A percentile compares a stretch with the other conserved stretches of the same genome.
These are phyloP conservation scores for Ustilago cynodontis DNA, from an alignment of 1,284 basidiomycete species.

Conservation along the genomic window DNA sequence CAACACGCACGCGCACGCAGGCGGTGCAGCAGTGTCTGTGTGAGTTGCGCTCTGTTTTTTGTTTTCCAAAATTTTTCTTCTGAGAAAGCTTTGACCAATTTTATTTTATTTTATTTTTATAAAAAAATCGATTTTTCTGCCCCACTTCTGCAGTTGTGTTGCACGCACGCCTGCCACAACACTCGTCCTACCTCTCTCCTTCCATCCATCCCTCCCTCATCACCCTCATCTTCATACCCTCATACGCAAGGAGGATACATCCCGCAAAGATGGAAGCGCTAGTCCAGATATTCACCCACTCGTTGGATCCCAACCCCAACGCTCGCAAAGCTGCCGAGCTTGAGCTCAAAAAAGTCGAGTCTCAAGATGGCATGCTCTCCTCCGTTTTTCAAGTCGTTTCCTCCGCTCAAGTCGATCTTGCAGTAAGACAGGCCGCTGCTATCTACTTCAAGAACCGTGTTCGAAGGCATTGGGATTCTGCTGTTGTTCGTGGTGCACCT, in stretches of 20 bases:
- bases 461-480: constrained; percentile 59
- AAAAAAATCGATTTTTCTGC: constrained; percentile 8
- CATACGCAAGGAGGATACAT: neutral
- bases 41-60: neutral
- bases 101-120: neutral
- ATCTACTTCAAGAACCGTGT: constrained; percentile 69
- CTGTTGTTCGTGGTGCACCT: constrained; percentile 25
- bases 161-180: constrained; percentile 1
- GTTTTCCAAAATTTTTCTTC: constrained; percentile 15
- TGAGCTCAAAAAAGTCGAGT: constrained; percentile 65
- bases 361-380: constrained; percentile 65
- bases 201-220: neutral
- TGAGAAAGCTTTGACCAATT: constrained; percentile 8
- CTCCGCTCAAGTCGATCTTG: constrained; percentile 51
- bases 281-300: constrained; percentile 50
- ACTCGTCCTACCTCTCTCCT: neutral
- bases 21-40: too few species aligned
- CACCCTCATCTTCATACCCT: constrained; percentile 4
- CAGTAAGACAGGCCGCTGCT: constrained; percentile 64
- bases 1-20: neutral
- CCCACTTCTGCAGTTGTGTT: too few species aligned
- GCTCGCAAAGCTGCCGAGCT: constrained; percentile 65
- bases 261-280: constrained; percentile 44
- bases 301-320: constrained; percentile 63
- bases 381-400: constrained; percentile 63